phyloP scores from a whole-genome alignment of 208 protist species.

The Phytomonas sp. region DNA sequence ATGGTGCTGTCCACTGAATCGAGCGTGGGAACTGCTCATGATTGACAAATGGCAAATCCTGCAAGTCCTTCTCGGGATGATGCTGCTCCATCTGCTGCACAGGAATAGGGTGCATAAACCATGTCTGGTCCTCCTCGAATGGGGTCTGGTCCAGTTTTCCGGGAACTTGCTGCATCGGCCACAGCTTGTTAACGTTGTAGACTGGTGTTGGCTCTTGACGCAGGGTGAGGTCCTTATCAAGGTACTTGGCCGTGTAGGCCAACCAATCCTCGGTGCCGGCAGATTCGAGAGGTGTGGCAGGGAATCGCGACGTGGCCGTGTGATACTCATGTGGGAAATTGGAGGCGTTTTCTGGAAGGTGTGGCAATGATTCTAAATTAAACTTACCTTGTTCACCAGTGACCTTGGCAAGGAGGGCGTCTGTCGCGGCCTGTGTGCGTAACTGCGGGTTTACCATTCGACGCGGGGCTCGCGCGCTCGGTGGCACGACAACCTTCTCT shows the following conservation, averaged over 20 bases:
- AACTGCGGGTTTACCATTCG: conserved; percentile 66
- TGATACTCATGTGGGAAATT: conserved; percentile 84
- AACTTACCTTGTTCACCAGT: conserved; percentile 37
- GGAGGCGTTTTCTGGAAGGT: conserved; percentile 51
- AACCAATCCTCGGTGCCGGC: conserved; percentile 56
- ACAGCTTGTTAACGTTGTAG: conserved; percentile 83
- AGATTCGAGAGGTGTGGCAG: conserved; percentile 43
- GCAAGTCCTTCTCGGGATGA: conserved; percentile 77
- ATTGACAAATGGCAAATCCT: conserved; percentile 84
- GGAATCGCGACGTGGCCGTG: conserved; percentile 66
- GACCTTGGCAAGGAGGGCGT: conserved; percentile 51
- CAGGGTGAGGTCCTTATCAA: conserved; percentile 70
- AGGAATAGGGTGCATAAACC: conserved; percentile 78
- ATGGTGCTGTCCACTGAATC: conserved; percentile 82
- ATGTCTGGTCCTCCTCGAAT: conserved; percentile 88
- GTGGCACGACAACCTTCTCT: conserved; percentile 35
- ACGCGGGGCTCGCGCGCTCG: conserved; percentile 27
- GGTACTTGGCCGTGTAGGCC: conserved; percentile 72
- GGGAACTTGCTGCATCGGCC: conserved; percentile 83
- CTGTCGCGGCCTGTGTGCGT: conserved; percentile 47
- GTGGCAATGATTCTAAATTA: conserved; percentile 24
- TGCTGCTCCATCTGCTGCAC: conserved; percentile 81
- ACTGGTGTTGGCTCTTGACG: conserved; percentile 42
- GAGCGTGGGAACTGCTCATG: conserved; percentile 87
- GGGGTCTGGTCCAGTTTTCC: conserved; percentile 82